These are phyloP conservation scores for Talaromyces sp. DNA, from an alignment of 2,329 filamentous ascomycete genomes.

Conservation along the genomic window DNA sequence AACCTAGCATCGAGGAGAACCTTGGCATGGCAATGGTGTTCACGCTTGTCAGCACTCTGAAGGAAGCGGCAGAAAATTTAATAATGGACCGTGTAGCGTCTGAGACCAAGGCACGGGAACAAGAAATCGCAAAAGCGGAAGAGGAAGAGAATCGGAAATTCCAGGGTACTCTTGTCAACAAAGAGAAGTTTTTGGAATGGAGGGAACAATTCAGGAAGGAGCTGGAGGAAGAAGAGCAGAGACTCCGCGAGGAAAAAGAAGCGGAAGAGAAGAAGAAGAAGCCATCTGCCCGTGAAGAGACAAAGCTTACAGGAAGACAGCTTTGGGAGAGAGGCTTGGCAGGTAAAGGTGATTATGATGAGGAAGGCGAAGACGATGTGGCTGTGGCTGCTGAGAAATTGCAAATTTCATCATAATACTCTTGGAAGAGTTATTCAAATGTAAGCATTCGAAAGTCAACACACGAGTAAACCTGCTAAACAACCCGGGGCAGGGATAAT, in stretches of 20 bases:
- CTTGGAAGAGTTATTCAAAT: neutral
- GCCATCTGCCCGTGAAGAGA: conserved; percentile 58
- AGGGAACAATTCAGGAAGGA: conserved; percentile 71
- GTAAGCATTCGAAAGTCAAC: neutral
- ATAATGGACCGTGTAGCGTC: conserved; percentile 68
- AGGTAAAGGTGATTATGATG: conserved; percentile 60
- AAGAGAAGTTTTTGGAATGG: conserved; percentile 81
- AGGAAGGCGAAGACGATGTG: conserved; percentile 61
- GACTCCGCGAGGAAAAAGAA: conserved; percentile 66
- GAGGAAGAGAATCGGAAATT: conserved; percentile 96
- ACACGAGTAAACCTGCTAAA: neutral
- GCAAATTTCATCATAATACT: conserved; percentile 56
- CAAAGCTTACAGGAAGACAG: conserved; percentile 66
- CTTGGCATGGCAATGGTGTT: conserved; percentile 98
- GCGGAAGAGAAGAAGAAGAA: conserved; percentile 79
- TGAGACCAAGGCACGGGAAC: conserved; percentile 49
- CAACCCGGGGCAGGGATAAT: neutral
- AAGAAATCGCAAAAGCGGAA: conserved; percentile 59
- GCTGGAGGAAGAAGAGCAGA: conserved; percentile 66
- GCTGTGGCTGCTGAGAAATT: conserved; percentile 61
- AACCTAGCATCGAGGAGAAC: conserved; percentile 80
- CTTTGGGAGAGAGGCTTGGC: conserved; percentile 72
- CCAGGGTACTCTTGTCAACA: conserved; percentile 82
- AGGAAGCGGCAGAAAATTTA: conserved; percentile 84
- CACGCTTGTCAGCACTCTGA: conserved; percentile 78